Conservation (phyloP, 2,329 filamentous ascomycete genomes). For the Pseudogymnoascus sp. region DNA sequence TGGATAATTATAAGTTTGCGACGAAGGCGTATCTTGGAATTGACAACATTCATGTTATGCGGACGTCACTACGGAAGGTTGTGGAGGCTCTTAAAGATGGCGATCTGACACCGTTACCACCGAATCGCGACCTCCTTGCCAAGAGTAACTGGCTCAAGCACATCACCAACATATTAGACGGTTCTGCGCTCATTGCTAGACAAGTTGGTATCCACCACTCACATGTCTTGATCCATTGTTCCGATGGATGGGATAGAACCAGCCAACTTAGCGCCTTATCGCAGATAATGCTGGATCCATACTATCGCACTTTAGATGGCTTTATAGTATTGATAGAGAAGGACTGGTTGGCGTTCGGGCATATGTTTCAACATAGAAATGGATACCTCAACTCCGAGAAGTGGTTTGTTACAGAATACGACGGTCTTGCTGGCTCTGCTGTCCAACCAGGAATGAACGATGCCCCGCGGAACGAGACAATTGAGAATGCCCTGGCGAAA, state of each 20-base stretch:
- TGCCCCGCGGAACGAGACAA: conserved; percentile 52
- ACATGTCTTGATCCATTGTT: conserved; percentile 94
- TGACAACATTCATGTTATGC: conserved; percentile 98
- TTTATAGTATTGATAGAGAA: conserved; percentile 95
- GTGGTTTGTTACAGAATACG: conserved; percentile 85
- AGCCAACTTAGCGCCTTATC: conserved; percentile 87
- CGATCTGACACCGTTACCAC: conserved; percentile 74
- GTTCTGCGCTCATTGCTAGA: conserved; percentile 73
- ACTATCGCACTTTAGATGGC: conserved; percentile 86
- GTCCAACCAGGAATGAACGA: conserved; percentile 56
- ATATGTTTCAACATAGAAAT: conserved; percentile 93
- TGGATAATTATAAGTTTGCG: conserved; percentile 92
- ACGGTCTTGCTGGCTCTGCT: conserved; percentile 58
- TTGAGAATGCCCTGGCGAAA: conserved; percentile 77
- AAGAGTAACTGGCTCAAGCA: conserved; percentile 91
- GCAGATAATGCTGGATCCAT: conserved; percentile 90
- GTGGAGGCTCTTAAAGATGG: conserved; percentile 88
- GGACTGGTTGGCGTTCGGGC: conserved; percentile 94
- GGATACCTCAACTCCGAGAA: conserved; percentile 85
- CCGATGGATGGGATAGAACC: conserved; percentile 96
- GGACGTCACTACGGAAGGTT: conserved; percentile 79
- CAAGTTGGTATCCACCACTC: conserved; percentile 89
- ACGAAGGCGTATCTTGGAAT: conserved; percentile 90
- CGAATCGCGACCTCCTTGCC: conserved; percentile 69
- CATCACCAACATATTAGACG: conserved; percentile 75